Evolutionary conservation across 164 flowering plant genomes (phyloP).

Genomic region (Aristolochia fimbriata): DNA sequence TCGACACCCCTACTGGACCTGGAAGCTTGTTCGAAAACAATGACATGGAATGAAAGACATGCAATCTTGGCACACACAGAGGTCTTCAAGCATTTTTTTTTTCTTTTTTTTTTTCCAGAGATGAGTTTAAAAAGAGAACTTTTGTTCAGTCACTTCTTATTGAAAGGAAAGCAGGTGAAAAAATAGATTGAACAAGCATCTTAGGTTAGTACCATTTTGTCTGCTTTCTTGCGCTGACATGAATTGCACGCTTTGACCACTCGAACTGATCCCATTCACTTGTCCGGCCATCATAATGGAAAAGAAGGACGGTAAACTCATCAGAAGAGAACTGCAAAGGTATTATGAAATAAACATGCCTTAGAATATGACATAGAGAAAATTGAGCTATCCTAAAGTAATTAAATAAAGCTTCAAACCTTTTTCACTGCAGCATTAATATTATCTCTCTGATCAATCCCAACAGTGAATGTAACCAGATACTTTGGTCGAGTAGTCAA

Average conservation of each 20-base stretch:
- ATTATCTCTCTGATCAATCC: conserved; percentile 54
- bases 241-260: conserved; percentile 88
- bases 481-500: conserved; percentile 63
- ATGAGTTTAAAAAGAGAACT: too few relatives aligned
- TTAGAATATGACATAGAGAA: not conserved
- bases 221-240: conserved; percentile 68
- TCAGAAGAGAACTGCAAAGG: conserved; percentile 57
- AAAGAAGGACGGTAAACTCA: conserved; percentile 75
- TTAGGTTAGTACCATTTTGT: conserved; percentile 67
- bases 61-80: too few relatives aligned
- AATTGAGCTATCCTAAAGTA: not conserved
- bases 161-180: too few relatives aligned
- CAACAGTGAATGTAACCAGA: conserved; percentile 83
- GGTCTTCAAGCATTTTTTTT: too few relatives aligned
- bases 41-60: too few relatives aligned
- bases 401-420: conserved; percentile 25
- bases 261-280: conserved; percentile 95
- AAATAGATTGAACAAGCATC: too few relatives aligned
- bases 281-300: conserved; percentile 90
- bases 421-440: conserved; percentile 74
- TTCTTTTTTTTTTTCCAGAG: too few relatives aligned
- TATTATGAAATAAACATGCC: not conserved
- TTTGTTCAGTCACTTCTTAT: too few relatives aligned
- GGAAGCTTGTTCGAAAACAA: too few relatives aligned
- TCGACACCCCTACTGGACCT: too few relatives aligned